These are phyloP conservation scores for Vanderwaltozyma tropicalis DNA, from an alignment of 805 yeast genomes.

Conservation along the genomic window DNA sequence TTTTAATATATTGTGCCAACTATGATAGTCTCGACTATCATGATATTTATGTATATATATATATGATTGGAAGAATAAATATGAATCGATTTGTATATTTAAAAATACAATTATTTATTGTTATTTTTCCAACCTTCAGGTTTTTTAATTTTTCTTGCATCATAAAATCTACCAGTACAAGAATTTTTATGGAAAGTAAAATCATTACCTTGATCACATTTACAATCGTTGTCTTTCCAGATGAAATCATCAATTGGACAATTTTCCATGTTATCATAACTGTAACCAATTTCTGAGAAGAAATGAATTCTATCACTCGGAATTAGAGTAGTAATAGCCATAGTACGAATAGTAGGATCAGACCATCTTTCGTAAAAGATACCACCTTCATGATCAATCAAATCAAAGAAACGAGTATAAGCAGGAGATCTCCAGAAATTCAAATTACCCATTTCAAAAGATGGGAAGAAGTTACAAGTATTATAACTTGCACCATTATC, in stretches of 20 bases:
- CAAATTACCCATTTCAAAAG: slow-evolving; percentile 70
- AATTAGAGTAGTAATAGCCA: slow-evolving; percentile 65
- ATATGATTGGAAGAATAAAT: background rate
- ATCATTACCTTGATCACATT: slow-evolving; percentile 61
- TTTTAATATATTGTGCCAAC: no score
- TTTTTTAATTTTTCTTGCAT: slow-evolving; percentile 37
- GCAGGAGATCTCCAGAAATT: slow-evolving; percentile 64
- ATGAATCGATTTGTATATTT: background rate
- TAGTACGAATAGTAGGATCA: slow-evolving; percentile 81
- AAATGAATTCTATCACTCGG: slow-evolving; percentile 55
- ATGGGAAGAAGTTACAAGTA: slow-evolving; percentile 81
- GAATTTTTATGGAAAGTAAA: slow-evolving; percentile 58
- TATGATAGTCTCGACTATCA: no score
- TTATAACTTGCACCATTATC: slow-evolving; percentile 64
- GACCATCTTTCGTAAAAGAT: slow-evolving; percentile 89
- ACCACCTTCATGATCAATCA: slow-evolving; percentile 64
- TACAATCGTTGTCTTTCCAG: slow-evolving; percentile 51
- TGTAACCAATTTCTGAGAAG: slow-evolving; percentile 73
- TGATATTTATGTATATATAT: background rate
- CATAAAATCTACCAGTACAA: slow-evolving; percentile 49
- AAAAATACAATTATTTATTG: background rate
- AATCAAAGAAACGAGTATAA: slow-evolving; percentile 54
- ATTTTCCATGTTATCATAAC: slow-evolving; percentile 60
- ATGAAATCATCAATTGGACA: slow-evolving; percentile 60
- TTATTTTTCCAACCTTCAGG: slow-evolving; percentile 49